Evolutionary conservation across 1,284 basidiomycete species (phyloP).

Genomic region (Fistulina hepatica): DNA sequence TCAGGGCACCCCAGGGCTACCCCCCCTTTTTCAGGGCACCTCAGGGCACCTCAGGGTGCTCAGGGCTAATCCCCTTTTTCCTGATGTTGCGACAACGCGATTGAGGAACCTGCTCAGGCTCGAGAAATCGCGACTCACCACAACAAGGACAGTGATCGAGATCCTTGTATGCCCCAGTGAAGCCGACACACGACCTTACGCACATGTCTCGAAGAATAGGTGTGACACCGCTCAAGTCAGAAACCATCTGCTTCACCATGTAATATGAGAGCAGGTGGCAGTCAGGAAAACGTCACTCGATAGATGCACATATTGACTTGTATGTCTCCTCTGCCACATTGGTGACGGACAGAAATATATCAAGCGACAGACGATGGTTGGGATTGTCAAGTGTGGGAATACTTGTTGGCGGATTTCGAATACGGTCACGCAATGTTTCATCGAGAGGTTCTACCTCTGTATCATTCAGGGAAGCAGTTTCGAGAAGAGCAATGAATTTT

Average conservation of each 20-base stretch:
- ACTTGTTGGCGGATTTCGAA: conserved; percentile 17
- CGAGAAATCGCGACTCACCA: conserved; percentile 14
- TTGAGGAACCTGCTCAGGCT: too few relatives aligned
- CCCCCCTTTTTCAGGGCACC: too few relatives aligned
- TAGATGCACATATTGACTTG: conserved; percentile 8
- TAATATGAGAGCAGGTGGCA: conserved; percentile 19
- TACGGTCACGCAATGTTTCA: conserved; percentile 9
- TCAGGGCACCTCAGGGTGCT: too few relatives aligned
- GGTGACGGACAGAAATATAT: conserved; percentile 19
- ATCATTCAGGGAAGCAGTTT: background rate
- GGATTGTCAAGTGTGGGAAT: conserved; percentile 16
- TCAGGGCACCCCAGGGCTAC: too few relatives aligned
- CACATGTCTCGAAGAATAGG: conserved; percentile 12
- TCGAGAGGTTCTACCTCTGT: conserved; percentile 9
- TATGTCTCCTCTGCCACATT: conserved; percentile 20
- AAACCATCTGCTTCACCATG: conserved; percentile 13
- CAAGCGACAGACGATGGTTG: conserved; percentile 18
- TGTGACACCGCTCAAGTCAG: conserved; percentile 6
- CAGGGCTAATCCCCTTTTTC: too few relatives aligned
- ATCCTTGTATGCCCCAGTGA: conserved; percentile 8
- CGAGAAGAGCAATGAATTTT: conserved; percentile 2
- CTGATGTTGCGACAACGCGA: too few relatives aligned
- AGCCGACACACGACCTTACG: conserved; percentile 11
- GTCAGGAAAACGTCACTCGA: conserved; percentile 15
- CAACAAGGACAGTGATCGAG: conserved; percentile 17